Conservation (phyloP, 495 filamentous ascomycete species). For the Penicillium parvum region DNA sequence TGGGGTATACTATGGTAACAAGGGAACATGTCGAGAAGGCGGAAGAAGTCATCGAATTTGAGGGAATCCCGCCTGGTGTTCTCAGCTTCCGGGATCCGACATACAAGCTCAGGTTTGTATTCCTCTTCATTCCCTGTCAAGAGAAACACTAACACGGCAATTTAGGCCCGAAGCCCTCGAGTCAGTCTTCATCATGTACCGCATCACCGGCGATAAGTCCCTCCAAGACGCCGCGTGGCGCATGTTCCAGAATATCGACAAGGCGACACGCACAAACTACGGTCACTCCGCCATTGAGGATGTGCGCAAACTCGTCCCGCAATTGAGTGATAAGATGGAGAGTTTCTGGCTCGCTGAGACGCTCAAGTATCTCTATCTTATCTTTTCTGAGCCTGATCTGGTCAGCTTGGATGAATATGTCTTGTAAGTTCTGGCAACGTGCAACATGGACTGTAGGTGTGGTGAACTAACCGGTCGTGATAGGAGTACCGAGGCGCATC, state of each 20-base stretch:
- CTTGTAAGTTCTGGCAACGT: constrained; percentile 34
- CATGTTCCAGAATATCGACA: constrained; percentile 66
- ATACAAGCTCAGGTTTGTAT: constrained; percentile 65
- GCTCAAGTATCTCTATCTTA: constrained; percentile 89
- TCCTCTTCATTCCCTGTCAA: neutral
- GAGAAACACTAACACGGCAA: constrained; percentile 4
- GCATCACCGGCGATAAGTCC: constrained; percentile 65
- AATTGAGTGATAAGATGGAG: constrained; percentile 48
- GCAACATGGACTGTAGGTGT: neutral
- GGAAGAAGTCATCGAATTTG: constrained; percentile 36
- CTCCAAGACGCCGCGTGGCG: constrained; percentile 67
- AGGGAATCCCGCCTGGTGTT: constrained; percentile 55
- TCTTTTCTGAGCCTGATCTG: constrained; percentile 68
- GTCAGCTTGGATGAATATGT: constrained; percentile 70
- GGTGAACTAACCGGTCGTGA: constrained; percentile 6
- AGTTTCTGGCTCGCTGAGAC: constrained; percentile 70
- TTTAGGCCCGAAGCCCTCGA: constrained; percentile 63
- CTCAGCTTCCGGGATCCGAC: constrained; percentile 51
- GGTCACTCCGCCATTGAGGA: constrained; percentile 57
- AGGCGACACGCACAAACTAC: constrained; percentile 53
- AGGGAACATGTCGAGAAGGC: constrained; percentile 33
- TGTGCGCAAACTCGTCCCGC: constrained; percentile 40
- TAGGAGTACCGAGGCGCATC: constrained; percentile 74
- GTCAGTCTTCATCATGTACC: constrained; percentile 70
- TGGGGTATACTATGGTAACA: constrained; percentile 12